Evolutionary conservation across 2,329 filamentous ascomycete species (phyloP).

Genomic region (Podosphaera xanthii): DNA sequence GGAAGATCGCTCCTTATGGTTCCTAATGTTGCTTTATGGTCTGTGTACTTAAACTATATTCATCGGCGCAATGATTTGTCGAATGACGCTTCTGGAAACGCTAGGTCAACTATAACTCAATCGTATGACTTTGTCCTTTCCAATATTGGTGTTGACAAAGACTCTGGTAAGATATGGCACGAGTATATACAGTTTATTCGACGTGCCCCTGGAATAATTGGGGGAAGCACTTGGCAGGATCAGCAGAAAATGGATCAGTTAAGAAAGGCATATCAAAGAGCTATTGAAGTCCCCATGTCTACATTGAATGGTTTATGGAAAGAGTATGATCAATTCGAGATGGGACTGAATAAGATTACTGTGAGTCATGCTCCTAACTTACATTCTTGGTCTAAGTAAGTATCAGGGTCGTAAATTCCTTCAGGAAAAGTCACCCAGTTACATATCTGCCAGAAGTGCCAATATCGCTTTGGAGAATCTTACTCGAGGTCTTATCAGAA

Average conservation of each 20-base stretch:
- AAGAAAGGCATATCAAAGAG: conserved; percentile 77
- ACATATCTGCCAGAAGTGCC: conserved; percentile 88
- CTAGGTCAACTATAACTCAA: conserved; percentile 57
- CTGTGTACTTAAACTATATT: conserved; percentile 84
- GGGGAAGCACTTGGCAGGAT: conserved; percentile 81
- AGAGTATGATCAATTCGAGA: conserved; percentile 93
- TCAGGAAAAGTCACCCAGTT: conserved; percentile 75
- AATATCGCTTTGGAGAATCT: conserved; percentile 82
- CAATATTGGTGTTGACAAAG: conserved; percentile 75
- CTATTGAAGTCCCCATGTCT: conserved; percentile 66
- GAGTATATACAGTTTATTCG: conserved; percentile 92
- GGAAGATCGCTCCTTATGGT: conserved; percentile 54
- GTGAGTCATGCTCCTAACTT: conserved; percentile 25
- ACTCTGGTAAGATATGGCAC: conserved; percentile 73
- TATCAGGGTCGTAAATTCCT: conserved; percentile 76
- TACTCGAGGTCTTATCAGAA: conserved; percentile 51
- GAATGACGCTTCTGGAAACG: conserved; percentile 52
- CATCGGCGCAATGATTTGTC: conserved; percentile 74
- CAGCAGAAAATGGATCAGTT: conserved; percentile 93
- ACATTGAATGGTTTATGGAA: conserved; percentile 78
- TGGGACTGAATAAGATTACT: conserved; percentile 77
- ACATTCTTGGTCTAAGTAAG: conserved; percentile 6
- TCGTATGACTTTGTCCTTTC: conserved; percentile 85
- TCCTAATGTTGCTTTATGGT: conserved; percentile 73
- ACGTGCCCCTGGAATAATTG: conserved; percentile 62